Conservation (phyloP, 768 basidiomycete genomes). For the Mycena vulgaris region DNA sequence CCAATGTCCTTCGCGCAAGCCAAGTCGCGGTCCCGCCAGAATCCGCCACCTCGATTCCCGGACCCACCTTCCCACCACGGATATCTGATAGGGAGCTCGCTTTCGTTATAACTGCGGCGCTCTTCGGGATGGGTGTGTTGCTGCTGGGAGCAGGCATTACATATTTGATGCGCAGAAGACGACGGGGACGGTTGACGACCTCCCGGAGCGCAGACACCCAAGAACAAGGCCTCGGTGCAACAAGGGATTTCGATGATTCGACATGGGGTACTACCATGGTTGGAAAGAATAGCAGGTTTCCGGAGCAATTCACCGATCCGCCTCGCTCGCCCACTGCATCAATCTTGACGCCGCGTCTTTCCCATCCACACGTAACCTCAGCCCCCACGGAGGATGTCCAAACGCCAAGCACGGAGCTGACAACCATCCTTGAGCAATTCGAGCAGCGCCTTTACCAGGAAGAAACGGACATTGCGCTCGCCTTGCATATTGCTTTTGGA, state of each 20-base stretch:
- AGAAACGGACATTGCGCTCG: slow-evolving; percentile 47
- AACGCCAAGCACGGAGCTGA: slow-evolving; percentile 28
- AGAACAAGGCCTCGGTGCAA: slow-evolving; percentile 17
- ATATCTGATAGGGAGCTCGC: slow-evolving; percentile 34
- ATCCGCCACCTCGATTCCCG: background rate
- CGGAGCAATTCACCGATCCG: slow-evolving; percentile 6
- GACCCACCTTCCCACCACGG: background rate
- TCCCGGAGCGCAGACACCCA: slow-evolving; percentile 16
- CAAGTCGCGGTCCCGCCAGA: slow-evolving; percentile 12
- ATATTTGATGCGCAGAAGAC: slow-evolving; percentile 21
- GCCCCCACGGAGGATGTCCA: background rate
- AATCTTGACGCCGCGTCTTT: slow-evolving; percentile 4
- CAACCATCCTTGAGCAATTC: slow-evolving; percentile 36
- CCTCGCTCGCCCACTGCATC: slow-evolving; percentile 2
- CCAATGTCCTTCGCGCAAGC: slow-evolving; percentile 28
- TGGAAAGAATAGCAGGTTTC: slow-evolving; percentile 11
- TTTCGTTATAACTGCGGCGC: slow-evolving; percentile 31
- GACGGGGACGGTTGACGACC: slow-evolving; percentile 5
- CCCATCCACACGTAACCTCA: background rate
- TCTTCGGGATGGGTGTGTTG: slow-evolving; percentile 32
- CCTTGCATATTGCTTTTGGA: slow-evolving; percentile 40
- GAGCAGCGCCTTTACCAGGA: slow-evolving; percentile 44
- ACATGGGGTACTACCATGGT: slow-evolving; percentile 29
- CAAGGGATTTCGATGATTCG: slow-evolving; percentile 32
- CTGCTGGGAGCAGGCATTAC: slow-evolving; percentile 20